Base-by-base conservation (phyloP, 371 early-diverging fungal genomes). In the Apophysomyces ossiformis region DNA sequence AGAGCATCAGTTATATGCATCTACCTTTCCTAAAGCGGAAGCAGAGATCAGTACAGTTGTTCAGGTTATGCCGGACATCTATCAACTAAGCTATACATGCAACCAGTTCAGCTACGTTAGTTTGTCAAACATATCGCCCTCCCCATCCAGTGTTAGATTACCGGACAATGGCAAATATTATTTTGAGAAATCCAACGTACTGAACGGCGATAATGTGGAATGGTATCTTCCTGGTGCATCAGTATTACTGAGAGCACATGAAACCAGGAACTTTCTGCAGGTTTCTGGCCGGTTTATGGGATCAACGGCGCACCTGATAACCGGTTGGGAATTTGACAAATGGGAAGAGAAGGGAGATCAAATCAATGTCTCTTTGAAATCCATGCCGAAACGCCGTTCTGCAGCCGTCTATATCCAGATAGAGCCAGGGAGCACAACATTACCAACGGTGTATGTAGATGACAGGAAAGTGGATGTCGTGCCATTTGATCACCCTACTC, bases 101-200 rank as follows among this genome's bases (percentile, higher is more conserved):
- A 54, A 70, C 18, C 60, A 64, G 5, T 64, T 60, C 1, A 59
- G 62, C 4, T 81, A 71, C 57, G 59, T 74, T 13, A 69, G 73
- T 2, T 63, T 65, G 6, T 58, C 72, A 18, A 84, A 84, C 61
- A 35, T 84, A 44, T 78, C 84, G 5, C 71, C 77, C 12, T 44
- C 64, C 8, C 70, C 60, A 5, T 74, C 76, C 18, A 58, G 57
- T 5, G 58, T 72, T 1, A 58, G 67, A 41, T 54, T 81, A 46
- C 67, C 67, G 7, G 45, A 32, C 7, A 39, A 38, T 6, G 58
- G 60, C 3, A 35, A 46, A 45, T 11, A 45, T 15, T 71, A 64
- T 39, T 71, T 73, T 46, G 71, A 73, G 38, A 64, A 68, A 18
- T 46, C 57, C 36, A 73, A 73, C 58, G 72, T 60, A n/a, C 60